Base-by-base conservation (phyloP, 75 land plant species). In the Azolla pinnata region DNA sequence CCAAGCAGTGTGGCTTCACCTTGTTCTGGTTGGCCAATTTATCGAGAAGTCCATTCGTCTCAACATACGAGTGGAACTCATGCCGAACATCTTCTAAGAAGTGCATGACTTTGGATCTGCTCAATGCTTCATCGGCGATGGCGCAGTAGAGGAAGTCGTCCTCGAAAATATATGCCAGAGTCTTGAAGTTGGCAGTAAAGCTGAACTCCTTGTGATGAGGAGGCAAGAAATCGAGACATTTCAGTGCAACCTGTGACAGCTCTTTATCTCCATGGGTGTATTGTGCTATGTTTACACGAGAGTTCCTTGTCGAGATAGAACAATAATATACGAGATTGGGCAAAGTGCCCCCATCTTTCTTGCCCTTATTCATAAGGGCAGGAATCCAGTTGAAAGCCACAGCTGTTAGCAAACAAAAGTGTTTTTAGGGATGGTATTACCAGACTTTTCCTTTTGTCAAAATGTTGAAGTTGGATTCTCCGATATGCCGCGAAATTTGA, bases 231-330 rank as follows among this genome's bases (percentile, higher is more conserved):
- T 58, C 67, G 12, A 79, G 48, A 57, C 78, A 79, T 64, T 68
- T 21, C 18, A 9, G 29, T 19, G 82, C 79, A 9, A 79, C 28
- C 25, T 29, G 16, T 29, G 63, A 60, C 8, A 75, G 60, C 25
- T 60, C 64, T 0, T 46, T 29, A 21, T 75, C 79, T 20, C 52
- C 61, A 1, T 65, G 29, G 24, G 51, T 55, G 64, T 62, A 47
- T 33, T 79, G 75, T 0, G 75, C 74, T 19, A 79, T 46, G 49
- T n/a, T n/a, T n/a, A n/a, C n/a, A n/a, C n/a, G n/a, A n/a, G n/a
- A n/a, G n/a, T n/a, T n/a, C n/a, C n/a, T n/a, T n/a, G n/a, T n/a
- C n/a, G n/a, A n/a, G n/a, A n/a, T n/a, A n/a, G n/a, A n/a, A n/a
- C n/a, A n/a, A n/a, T n/a, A n/a, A n/a, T n/a, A n/a, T n/a, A n/a